Evolutionary conservation across 2,329 filamentous ascomycete species (phyloP).

Genomic region (Cercospora sojina): DNA sequence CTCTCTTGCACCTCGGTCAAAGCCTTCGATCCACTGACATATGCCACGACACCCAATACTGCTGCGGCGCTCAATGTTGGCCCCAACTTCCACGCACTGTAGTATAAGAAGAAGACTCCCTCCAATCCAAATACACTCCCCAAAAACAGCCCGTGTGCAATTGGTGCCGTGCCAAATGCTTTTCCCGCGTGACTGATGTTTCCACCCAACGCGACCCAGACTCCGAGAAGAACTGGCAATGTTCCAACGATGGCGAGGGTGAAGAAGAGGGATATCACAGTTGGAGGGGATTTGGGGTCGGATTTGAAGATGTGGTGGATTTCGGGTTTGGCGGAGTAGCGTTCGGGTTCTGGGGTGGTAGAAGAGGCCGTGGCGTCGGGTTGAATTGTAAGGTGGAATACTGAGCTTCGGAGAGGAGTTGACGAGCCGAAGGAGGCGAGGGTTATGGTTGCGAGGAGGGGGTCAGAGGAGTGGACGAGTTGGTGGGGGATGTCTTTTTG

Average conservation of each 20-base stretch:
- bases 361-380: constrained; percentile 63
- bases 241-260: constrained; percentile 69
- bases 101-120: constrained; percentile 91
- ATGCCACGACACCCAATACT: constrained; percentile 67
- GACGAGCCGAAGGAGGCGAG: constrained; percentile 83
- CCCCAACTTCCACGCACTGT: constrained; percentile 88
- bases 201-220: constrained; percentile 76
- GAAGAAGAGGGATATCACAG: constrained; percentile 76
- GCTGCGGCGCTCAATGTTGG: constrained; percentile 74
- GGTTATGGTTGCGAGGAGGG: constrained; percentile 76
- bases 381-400: constrained; percentile 71
- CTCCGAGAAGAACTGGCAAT: constrained; percentile 69
- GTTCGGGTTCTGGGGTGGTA: constrained; percentile 65
- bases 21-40: constrained; percentile 85
- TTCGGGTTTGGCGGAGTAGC: constrained; percentile 79
- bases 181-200: constrained; percentile 76
- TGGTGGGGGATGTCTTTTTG: constrained; percentile 87
- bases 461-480: constrained; percentile 65
- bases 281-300: constrained; percentile 77
- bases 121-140: constrained; percentile 86
- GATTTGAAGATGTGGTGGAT: constrained; percentile 88
- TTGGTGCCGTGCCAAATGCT: constrained; percentile 71
- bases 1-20: constrained; percentile 90
- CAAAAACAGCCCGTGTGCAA: constrained; percentile 82
- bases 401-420: constrained; percentile 63